These are phyloP conservation scores for Canariomyces notabilis DNA, from an alignment of 2,329 filamentous ascomycete genomes.

Conservation along the genomic window DNA sequence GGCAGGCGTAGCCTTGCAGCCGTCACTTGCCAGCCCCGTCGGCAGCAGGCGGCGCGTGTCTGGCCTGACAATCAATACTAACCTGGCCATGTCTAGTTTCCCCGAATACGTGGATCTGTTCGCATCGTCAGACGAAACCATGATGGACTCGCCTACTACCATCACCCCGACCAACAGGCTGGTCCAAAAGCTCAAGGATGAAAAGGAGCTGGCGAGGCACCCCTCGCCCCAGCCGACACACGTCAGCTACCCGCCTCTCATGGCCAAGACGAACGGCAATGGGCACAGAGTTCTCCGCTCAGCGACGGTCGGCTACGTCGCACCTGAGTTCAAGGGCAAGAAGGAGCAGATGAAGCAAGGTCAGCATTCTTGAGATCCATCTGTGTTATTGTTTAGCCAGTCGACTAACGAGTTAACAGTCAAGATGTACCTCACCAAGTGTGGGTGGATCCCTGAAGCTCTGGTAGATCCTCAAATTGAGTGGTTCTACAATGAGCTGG, in stretches of 20 bases:
- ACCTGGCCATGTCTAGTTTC: conserved; percentile 30
- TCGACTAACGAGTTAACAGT: conserved; percentile 45
- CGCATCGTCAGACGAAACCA: conserved; percentile 28
- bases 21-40: conserved; percentile 10
- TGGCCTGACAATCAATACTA: conserved; percentile 30
- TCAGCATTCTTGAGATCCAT: conserved; percentile 34
- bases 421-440: conserved; percentile 71
- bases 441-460: conserved; percentile 78
- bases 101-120: conserved; percentile 33
- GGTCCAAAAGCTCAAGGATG: conserved; percentile 27
- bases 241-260: conserved; percentile 65
- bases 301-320: conserved; percentile 88
- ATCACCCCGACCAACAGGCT: conserved; percentile 25
- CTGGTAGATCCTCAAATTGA: conserved; percentile 80
- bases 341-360: conserved; percentile 80
- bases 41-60: conserved; percentile 23
- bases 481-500: conserved; percentile 97
- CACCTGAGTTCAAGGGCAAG: conserved; percentile 91
- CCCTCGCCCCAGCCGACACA: conserved; percentile 88
- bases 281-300: conserved; percentile 75
- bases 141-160: conserved; percentile 27
- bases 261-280: conserved; percentile 47
- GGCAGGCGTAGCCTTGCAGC: conserved; percentile 18
- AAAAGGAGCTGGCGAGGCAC: conserved; percentile 51
- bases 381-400: background rate